Percentiles rank a stretch among this genome's conserved stretches.
Conservation (phyloP, 768 basidiomycete genomes). For the Hygrophorus russula region DNA sequence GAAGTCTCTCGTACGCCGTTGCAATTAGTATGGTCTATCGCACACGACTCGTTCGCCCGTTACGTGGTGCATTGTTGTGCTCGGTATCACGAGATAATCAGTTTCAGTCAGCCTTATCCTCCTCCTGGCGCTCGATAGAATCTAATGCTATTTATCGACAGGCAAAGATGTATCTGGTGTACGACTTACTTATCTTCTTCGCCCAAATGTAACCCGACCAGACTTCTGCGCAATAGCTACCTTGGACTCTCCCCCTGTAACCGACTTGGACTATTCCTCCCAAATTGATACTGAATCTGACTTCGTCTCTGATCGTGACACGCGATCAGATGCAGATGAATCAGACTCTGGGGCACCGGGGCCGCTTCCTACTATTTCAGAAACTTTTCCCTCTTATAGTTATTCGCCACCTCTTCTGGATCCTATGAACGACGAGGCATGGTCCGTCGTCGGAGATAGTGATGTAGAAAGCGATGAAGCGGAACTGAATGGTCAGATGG, state of each 20-base stretch:
- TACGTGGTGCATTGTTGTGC: conserved; percentile 80
- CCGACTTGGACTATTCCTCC: conserved; percentile 51
- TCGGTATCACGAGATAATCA: conserved; percentile 67
- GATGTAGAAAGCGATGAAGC: conserved; percentile 20
- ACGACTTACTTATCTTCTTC: conserved; percentile 69
- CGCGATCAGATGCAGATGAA: conserved; percentile 27
- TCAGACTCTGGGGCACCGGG: too few relatives aligned
- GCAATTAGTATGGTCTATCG: conserved; percentile 64
- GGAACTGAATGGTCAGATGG: conserved; percentile 20
- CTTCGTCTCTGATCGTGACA: conserved; percentile 31
- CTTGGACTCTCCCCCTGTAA: conserved; percentile 64
- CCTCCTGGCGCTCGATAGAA: not conserved
- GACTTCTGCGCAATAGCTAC: conserved; percentile 29
- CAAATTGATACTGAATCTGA: conserved; percentile 41
- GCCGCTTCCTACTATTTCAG: conserved; percentile 17
- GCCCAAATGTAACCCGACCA: conserved; percentile 62
- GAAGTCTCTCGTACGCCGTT: conserved; percentile 58
- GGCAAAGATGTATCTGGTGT: conserved; percentile 49
- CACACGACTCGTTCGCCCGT: conserved; percentile 61
- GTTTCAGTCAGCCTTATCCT: conserved; percentile 51
- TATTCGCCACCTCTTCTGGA: not conserved
- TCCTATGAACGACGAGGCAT: conserved; percentile 14
- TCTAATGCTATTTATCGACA: conserved; percentile 10
- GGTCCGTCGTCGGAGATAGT: conserved; percentile 24
- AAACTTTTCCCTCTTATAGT: conserved; percentile 1